Percentiles rank a stretch among this genome's conserved stretches.
phyloP scores from a whole-genome alignment of 2,329 filamentous ascomycete genomes.

The Nectriaceae sp. region DNA sequence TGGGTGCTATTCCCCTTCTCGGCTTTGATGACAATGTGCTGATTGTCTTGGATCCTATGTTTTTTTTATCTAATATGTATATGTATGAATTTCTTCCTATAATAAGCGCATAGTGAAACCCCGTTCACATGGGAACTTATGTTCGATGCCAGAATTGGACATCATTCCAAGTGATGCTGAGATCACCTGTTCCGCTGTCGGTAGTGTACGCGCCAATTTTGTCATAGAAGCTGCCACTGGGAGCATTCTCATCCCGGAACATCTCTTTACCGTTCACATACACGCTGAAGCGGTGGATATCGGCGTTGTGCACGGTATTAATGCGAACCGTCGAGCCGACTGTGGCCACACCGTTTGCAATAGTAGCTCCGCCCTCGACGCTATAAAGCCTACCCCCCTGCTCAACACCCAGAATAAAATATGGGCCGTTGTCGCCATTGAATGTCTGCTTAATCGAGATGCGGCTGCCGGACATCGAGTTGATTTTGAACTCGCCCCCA shows the following conservation, averaged over 20 bases:
- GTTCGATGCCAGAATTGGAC: constrained; percentile 19
- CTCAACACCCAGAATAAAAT: constrained; percentile 23
- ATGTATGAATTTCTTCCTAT: too few relatives aligned
- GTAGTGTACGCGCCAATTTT: constrained; percentile 28
- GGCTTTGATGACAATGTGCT: too few relatives aligned
- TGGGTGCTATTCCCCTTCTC: too few relatives aligned
- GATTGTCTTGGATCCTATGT: too few relatives aligned
- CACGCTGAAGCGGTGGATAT: constrained; percentile 18
- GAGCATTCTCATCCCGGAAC: constrained; percentile 19
- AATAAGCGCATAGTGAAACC: too few relatives aligned
- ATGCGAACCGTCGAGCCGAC: constrained; percentile 21
- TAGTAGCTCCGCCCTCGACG: constrained; percentile 20
- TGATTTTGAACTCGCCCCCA: constrained; percentile 25
- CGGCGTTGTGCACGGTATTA: constrained; percentile 26
- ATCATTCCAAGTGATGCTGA: constrained; percentile 22
- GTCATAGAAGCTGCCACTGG: constrained; percentile 26
- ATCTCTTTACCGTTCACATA: constrained; percentile 26
- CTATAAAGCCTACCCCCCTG: constrained; percentile 19
- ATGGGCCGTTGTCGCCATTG: constrained; percentile 20
- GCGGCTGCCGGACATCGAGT: constrained; percentile 21
- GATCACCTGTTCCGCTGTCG: constrained; percentile 18
- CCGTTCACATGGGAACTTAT: neutral
- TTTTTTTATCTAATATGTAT: too few relatives aligned
- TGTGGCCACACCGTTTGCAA: constrained; percentile 18
- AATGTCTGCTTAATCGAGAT: constrained; percentile 28